A percentile compares a stretch with the other conserved stretches of the same genome.
These are phyloP conservation scores for Cordyceps fumosorosea DNA, from an alignment of 2,329 filamentous ascomycete species.

Conservation along the genomic window DNA sequence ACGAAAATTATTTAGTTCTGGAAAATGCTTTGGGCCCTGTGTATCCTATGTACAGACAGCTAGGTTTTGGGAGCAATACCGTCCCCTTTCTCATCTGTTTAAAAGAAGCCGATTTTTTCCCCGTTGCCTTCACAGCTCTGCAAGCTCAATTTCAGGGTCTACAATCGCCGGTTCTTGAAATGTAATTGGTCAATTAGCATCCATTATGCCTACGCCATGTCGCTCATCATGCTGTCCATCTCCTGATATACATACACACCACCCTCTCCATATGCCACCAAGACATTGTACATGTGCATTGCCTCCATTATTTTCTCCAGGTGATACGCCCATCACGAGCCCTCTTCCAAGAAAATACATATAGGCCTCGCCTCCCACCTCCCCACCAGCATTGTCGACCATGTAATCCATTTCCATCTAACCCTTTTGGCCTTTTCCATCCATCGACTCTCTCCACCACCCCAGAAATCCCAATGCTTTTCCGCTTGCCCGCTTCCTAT, in stretches of 20 bases:
- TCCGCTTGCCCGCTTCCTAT: not conserved
- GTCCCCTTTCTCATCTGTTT: not conserved
- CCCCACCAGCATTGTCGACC: not conserved
- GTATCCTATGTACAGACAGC: constrained; percentile 30
- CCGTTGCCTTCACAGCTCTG: not conserved
- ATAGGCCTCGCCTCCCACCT: not conserved
- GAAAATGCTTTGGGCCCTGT: constrained; percentile 16
- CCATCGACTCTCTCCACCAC: not conserved
- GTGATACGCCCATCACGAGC: not conserved
- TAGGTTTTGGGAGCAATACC: constrained; percentile 14
- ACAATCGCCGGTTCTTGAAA: not conserved
- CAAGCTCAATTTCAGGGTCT: not conserved
- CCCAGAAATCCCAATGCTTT: not conserved
- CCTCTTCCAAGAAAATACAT: not conserved
- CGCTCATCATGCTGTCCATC: not conserved
- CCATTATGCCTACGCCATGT: not conserved
- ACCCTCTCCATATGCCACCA: not conserved
- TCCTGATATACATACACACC: not conserved
- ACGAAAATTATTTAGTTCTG: not conserved
- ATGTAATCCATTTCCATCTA: not conserved
- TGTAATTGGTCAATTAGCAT: not conserved
- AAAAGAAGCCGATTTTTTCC: not conserved
- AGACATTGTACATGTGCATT: not conserved
- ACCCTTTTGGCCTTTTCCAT: not conserved
- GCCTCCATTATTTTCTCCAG: not conserved